Evolutionary conservation across 208 protist species (phyloP).

Genomic region (Porcisia hertigi): DNA sequence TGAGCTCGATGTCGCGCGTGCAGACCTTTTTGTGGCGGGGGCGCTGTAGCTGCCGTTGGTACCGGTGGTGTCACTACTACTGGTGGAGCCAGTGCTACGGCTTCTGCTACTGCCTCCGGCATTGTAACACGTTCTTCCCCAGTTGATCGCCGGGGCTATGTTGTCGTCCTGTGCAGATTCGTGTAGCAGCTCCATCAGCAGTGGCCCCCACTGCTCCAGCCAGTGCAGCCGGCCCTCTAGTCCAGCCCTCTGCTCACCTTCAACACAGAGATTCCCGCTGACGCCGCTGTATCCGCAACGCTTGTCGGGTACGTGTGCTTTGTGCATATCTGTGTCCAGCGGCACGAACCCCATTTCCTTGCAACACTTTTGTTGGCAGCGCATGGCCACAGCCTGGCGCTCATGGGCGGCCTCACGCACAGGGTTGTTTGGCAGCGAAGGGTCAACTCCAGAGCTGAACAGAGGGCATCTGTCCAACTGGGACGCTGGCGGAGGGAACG

Average conservation of each 20-base stretch:
- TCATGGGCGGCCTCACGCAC: constrained; percentile 22
- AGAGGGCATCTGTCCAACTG: background rate
- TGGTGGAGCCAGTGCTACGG: background rate
- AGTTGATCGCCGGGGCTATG: background rate
- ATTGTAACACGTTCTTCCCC: background rate
- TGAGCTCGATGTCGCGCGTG: background rate
- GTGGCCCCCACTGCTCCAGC: constrained; percentile 29
- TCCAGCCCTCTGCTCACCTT: background rate
- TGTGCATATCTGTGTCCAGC: constrained; percentile 18
- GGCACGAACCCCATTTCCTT: constrained; percentile 5
- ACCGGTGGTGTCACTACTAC: background rate
- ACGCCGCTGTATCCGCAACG: background rate
- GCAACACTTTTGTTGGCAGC: background rate
- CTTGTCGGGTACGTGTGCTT: background rate
- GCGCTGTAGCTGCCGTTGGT: background rate
- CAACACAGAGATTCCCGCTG: background rate
- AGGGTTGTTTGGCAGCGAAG: constrained; percentile 10
- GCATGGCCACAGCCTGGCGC: constrained; percentile 9
- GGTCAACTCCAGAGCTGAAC: background rate
- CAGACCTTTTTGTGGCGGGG: background rate
- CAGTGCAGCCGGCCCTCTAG: constrained; percentile 19
- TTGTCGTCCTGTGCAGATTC: constrained; percentile 23
- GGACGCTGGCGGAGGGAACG: background rate
- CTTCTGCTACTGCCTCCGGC: background rate
- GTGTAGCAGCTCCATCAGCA: constrained; percentile 32